A percentile compares a stretch with the other conserved stretches of the same genome.
phyloP scores from a whole-genome alignment of 139 green algal genomes.

The Spirogloea muscicola region DNA sequence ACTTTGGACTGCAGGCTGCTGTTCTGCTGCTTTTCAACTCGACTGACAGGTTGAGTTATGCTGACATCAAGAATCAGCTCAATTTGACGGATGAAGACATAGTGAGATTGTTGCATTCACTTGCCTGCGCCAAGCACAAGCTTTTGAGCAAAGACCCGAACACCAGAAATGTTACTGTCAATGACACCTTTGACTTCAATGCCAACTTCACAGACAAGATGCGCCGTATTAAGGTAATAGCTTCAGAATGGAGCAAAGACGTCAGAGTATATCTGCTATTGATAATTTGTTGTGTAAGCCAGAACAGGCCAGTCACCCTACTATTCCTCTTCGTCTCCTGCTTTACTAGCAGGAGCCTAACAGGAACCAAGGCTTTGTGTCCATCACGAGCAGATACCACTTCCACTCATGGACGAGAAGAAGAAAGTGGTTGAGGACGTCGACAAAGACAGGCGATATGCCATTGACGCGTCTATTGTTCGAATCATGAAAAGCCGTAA shows the following conservation, averaged over 20 bases:
- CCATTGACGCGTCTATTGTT: conserved; percentile 83
- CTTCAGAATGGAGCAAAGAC: too few relatives aligned
- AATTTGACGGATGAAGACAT: conserved; percentile 87
- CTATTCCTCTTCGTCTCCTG: too few relatives aligned
- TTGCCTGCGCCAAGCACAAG: conserved; percentile 81
- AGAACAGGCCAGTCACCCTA: too few relatives aligned
- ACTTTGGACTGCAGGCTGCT: conserved; percentile 74
- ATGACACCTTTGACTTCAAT: conserved; percentile 85
- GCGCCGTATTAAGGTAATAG: conserved; percentile 83
- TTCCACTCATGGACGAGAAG: conserved; percentile 83
- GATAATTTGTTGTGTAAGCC: too few relatives aligned
- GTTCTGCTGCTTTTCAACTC: conserved; percentile 89
- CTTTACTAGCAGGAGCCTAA: too few relatives aligned
- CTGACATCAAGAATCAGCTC: conserved; percentile 73
- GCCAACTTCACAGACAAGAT: conserved; percentile 84
- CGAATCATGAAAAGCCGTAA: conserved; percentile 89
- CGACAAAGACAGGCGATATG: conserved; percentile 81
- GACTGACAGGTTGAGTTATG: conserved; percentile 64
- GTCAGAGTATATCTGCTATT: too few relatives aligned
- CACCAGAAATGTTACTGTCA: conserved; percentile 67
- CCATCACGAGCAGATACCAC: conserved; percentile 45
- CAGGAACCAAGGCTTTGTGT: too few relatives aligned
- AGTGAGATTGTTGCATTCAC: conserved; percentile 73
- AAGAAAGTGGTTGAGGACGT: conserved; percentile 95
- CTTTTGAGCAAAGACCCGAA: conserved; percentile 77